Conservation (phyloP, 176 grass and related monocot species). For the Leersia perrieri region DNA sequence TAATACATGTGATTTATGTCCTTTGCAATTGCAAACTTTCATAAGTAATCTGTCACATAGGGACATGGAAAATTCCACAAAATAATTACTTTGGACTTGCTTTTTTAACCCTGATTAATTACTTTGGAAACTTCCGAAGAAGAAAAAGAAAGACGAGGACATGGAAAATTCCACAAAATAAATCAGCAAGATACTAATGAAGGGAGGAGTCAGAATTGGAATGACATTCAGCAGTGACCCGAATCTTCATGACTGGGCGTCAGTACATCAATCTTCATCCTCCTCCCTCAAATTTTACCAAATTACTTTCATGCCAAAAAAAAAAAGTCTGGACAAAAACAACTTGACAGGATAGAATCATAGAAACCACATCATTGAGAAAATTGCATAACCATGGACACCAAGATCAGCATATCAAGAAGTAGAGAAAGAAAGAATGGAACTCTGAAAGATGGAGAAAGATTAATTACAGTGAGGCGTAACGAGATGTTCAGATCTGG, state of each 20-base stretch:
- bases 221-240: conserved; percentile 42
- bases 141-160: not conserved
- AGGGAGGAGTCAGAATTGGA: conserved; percentile 24
- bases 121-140: not conserved
- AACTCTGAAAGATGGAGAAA: too few relatives aligned
- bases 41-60: not conserved
- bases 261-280: conserved; percentile 40
- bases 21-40: not conserved
- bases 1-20: too few relatives aligned
- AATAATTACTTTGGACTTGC: not conserved
- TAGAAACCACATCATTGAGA: not conserved
- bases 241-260: conserved; percentile 41
- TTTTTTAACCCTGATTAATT: not conserved
- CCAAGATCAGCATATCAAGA: too few relatives aligned
- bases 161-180: too few relatives aligned
- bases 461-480: too few relatives aligned
- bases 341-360: not conserved
- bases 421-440: too few relatives aligned
- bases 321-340: not conserved
- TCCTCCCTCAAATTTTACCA: not conserved
- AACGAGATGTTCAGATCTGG: not conserved
- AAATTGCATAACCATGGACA: too few relatives aligned
- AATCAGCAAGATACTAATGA: not conserved
- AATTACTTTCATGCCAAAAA: not conserved
- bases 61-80: too few relatives aligned